Conservation (phyloP, 2,329 filamentous ascomycete species). For the Beauveria sp. region DNA sequence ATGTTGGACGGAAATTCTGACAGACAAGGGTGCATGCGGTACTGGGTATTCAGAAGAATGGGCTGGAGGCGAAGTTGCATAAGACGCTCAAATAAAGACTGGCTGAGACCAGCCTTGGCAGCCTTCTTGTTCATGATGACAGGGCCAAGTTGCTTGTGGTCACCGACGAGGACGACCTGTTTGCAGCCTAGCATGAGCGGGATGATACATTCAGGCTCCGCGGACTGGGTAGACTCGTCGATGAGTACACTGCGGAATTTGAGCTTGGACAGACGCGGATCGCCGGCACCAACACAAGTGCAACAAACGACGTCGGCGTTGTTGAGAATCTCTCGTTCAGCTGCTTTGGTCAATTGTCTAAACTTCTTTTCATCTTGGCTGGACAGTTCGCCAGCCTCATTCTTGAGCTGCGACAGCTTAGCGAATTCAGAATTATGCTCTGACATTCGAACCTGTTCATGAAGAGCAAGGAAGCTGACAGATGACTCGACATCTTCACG, state of each 20-base stretch:
- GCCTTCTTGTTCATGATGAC: conserved; percentile 99
- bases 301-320: conserved; percentile 98
- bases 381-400: conserved; percentile 81
- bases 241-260: conserved; percentile 98
- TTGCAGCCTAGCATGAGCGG: conserved; percentile 95
- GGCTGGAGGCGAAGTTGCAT: conserved; percentile 86
- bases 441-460: conserved; percentile 96
- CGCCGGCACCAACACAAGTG: conserved; percentile 94
- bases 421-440: conserved; percentile 90
- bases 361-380: conserved; percentile 98
- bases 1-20: conserved; percentile 98
- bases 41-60: conserved; percentile 92
- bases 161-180: conserved; percentile 95
- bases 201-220: conserved; percentile 98
- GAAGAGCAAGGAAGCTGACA: conserved; percentile 88
- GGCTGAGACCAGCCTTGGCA: conserved; percentile 92
- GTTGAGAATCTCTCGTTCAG: conserved; percentile 88
- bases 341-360: conserved; percentile 87
- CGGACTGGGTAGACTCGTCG: conserved; percentile 96
- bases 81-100: conserved; percentile 95
- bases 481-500: conserved; percentile 98
- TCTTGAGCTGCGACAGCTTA: conserved; percentile 90
- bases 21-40: conserved; percentile 97
- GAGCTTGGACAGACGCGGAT: conserved; percentile 91
- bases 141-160: conserved; percentile 94